A percentile compares a stretch with the other conserved stretches of the same genome.
phyloP scores from a whole-genome alignment of 768 basidiomycete species.

The Naganishia onofrii region DNA sequence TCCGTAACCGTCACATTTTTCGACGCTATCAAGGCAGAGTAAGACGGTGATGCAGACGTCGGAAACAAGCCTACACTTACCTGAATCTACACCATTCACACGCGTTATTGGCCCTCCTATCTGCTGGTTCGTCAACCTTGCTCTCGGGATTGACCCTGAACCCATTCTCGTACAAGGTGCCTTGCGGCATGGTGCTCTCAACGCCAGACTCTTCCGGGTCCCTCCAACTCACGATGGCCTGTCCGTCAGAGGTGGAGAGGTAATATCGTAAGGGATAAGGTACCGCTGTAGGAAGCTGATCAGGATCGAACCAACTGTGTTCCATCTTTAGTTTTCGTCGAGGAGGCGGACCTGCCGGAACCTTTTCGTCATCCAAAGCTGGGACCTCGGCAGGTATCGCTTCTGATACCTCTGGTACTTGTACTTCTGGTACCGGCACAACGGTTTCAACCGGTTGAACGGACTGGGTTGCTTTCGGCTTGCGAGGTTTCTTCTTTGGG shows the following conservation, averaged over 20 bases:
- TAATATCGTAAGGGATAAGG: conserved; percentile 10
- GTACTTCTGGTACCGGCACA: neutral
- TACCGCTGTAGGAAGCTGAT: conserved; percentile 6
- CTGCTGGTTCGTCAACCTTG: conserved; percentile 17
- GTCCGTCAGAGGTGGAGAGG: neutral
- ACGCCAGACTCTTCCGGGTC: neutral
- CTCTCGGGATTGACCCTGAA: neutral
- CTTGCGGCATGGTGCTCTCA: neutral
- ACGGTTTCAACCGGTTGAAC: neutral
- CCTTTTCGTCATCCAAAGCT: neutral
- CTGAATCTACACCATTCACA: conserved; percentile 16
- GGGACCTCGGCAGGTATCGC: neutral
- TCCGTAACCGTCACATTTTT: conserved; percentile 19
- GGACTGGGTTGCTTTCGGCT: neutral
- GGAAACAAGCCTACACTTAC: neutral
- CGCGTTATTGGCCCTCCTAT: conserved; percentile 15
- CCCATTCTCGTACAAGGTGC: conserved; percentile 12
- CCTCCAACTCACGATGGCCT: conserved; percentile 22
- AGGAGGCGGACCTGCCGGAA: neutral
- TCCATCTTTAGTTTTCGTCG: conserved; percentile 21
- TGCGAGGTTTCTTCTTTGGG: neutral
- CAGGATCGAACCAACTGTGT: conserved; percentile 10
- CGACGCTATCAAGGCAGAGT: neutral
- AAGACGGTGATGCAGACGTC: neutral
- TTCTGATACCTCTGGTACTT: too few relatives aligned